A percentile compares a stretch with the other conserved stretches of the same genome.
These are phyloP conservation scores for Puccinia triticina DNA, from an alignment of 1,284 basidiomycete genomes.

Conservation along the genomic window DNA sequence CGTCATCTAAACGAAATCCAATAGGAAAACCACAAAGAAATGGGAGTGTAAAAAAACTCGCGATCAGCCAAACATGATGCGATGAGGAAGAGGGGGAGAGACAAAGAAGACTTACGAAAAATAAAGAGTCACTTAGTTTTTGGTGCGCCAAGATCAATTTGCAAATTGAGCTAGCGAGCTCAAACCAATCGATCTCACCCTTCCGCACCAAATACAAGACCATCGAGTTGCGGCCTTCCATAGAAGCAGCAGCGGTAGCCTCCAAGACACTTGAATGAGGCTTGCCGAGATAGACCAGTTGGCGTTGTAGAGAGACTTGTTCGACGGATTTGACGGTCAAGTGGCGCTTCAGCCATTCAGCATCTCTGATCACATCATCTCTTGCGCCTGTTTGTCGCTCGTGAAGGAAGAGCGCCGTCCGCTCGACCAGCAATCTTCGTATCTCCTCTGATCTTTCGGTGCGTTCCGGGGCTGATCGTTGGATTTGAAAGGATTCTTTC, in stretches of 20 bases:
- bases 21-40: neutral
- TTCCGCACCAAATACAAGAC: slow-evolving; percentile 57
- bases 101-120: slow-evolving; percentile 57
- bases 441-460: slow-evolving; percentile 56
- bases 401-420: slow-evolving; percentile 60
- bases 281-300: slow-evolving; percentile 55
- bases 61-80: neutral
- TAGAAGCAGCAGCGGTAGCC: slow-evolving; percentile 46
- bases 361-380: slow-evolving; percentile 58
- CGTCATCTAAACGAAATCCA: slow-evolving; percentile 40
- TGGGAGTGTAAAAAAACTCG: neutral
- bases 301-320: slow-evolving; percentile 55
- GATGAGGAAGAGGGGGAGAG: neutral
- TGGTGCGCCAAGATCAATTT: slow-evolving; percentile 58
- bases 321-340: slow-evolving; percentile 52
- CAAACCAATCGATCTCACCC: slow-evolving; percentile 60
- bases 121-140: slow-evolving; percentile 58
- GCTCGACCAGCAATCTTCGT: slow-evolving; percentile 58
- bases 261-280: slow-evolving; percentile 44
- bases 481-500: slow-evolving; percentile 57
- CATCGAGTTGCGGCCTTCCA: slow-evolving; percentile 49
- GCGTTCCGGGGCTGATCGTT: slow-evolving; percentile 53
- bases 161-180: slow-evolving; percentile 58
- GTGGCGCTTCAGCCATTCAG: slow-evolving; percentile 58
- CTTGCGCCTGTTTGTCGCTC: slow-evolving; percentile 56